These are phyloP conservation scores for Phytophthora pluvialis DNA, from an alignment of 352 stramenopile species.

Conservation along the genomic window DNA sequence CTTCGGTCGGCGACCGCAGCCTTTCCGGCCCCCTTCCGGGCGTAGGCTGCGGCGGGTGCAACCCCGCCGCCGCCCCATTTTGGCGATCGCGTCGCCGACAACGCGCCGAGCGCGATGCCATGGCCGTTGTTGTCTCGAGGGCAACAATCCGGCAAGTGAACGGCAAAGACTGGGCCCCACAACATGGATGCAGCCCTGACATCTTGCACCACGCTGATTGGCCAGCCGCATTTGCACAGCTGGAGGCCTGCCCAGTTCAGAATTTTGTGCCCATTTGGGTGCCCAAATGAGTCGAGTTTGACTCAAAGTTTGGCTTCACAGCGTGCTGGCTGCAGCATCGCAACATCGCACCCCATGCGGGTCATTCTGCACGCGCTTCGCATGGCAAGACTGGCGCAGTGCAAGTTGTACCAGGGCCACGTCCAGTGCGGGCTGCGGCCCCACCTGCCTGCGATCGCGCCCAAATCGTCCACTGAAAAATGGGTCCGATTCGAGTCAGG, in stretches of 20 bases:
- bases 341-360: no score
- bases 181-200: slow-evolving; percentile 23
- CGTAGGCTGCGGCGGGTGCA: not conserved
- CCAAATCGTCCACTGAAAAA: slow-evolving; percentile 3
- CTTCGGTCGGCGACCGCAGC: not conserved
- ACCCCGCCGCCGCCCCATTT: not conserved
- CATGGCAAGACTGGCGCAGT: no score
- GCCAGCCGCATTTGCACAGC: not conserved
- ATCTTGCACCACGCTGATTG: slow-evolving; percentile 13
- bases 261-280: not conserved
- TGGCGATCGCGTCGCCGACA: not conserved
- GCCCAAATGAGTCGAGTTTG: not conserved
- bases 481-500: slow-evolving; percentile 8
- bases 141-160: slow-evolving; percentile 11
- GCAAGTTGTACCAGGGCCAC: not conserved
- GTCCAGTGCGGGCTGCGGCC: no score
- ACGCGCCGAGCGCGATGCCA: slow-evolving; percentile 9
- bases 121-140: slow-evolving; percentile 7
- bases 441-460: not conserved
- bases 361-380: no score
- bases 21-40: not conserved
- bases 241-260: not conserved
- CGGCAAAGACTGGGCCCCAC: slow-evolving; percentile 1
- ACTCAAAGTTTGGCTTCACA: no score
- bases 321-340: no score